These are phyloP conservation scores for Lojkania enalia DNA, from an alignment of 2,329 filamentous ascomycete species.

Conservation along the genomic window DNA sequence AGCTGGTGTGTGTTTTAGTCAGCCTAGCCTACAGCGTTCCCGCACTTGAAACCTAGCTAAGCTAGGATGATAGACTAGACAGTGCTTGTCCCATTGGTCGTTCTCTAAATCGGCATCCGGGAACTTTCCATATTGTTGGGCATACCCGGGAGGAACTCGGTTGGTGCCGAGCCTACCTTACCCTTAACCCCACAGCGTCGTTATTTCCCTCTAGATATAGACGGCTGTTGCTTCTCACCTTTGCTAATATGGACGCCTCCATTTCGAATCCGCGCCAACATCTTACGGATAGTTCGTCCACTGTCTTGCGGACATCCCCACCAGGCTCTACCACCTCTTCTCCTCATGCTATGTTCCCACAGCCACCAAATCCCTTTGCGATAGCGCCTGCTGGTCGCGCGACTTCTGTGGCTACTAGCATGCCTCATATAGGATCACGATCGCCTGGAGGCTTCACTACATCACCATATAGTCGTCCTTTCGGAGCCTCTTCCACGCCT, in stretches of 20 bases:
- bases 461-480: conserved; percentile 33
- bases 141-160: conserved; percentile 34
- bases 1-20: conserved; percentile 29
- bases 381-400: conserved; percentile 27
- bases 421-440: conserved; percentile 31
- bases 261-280: conserved; percentile 19
- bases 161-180: conserved; percentile 36
- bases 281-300: conserved; percentile 14
- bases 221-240: conserved; percentile 3
- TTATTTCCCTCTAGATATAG: conserved; percentile 19
- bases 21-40: conserved; percentile 17
- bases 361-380: conserved; percentile 38
- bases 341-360: conserved; percentile 37
- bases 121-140: conserved; percentile 30
- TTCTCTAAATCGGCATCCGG: conserved; percentile 19
- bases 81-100: conserved; percentile 29
- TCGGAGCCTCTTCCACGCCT: conserved; percentile 34
- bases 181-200: conserved; percentile 32
- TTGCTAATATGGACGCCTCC: conserved; percentile 21
- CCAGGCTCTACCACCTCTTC: conserved; percentile 37
- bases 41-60: conserved; percentile 21
- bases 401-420: conserved; percentile 31
- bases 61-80: conserved; percentile 30
- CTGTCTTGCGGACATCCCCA: conserved; percentile 36
- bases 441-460: conserved; percentile 38